A percentile compares a stretch with the other conserved stretches of the same genome.
Evolutionary conservation across 176 grass and related monocot species (phyloP).

Genomic region (Triticum urartu): DNA sequence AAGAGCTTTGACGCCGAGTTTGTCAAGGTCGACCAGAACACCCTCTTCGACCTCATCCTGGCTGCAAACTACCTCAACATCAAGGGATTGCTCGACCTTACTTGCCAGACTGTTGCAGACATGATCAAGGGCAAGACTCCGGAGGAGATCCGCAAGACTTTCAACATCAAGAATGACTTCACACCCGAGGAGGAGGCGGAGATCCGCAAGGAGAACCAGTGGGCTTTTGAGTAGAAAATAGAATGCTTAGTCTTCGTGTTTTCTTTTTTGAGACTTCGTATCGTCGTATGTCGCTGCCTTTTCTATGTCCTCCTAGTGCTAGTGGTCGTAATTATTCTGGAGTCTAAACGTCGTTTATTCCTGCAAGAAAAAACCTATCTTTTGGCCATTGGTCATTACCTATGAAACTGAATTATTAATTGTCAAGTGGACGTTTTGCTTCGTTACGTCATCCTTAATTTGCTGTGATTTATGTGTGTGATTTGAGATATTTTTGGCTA

Average conservation of each 20-base stretch:
- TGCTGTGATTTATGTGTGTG: too few species aligned
- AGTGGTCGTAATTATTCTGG: too few species aligned
- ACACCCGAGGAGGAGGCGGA: conserved; percentile 30
- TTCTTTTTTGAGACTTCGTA: too few species aligned
- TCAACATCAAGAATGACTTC: conserved; percentile 6
- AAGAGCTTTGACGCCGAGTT: conserved; percentile 44
- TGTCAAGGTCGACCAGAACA: conserved; percentile 59
- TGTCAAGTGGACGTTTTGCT: not conserved
- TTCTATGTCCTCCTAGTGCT: too few species aligned
- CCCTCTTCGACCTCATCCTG: conserved; percentile 59
- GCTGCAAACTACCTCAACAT: conserved; percentile 49
- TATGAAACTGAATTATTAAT: not conserved
- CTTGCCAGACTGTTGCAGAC: conserved; percentile 38
- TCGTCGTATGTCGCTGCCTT: too few species aligned
- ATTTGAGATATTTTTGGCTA: too few species aligned
- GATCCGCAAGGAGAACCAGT: conserved; percentile 47
- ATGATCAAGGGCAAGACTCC: conserved; percentile 45
- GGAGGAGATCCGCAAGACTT: conserved; percentile 36
- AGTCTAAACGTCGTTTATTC: too few species aligned
- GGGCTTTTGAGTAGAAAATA: conserved; percentile 26
- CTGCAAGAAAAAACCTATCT: too few species aligned
- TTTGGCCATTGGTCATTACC: not conserved
- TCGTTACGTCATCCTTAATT: too few species aligned
- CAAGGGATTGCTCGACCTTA: conserved; percentile 40
- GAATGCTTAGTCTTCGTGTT: too few species aligned